These are phyloP conservation scores for Blastocystis sp. DNA, from an alignment of 352 stramenopile genomes.

Conservation along the genomic window DNA sequence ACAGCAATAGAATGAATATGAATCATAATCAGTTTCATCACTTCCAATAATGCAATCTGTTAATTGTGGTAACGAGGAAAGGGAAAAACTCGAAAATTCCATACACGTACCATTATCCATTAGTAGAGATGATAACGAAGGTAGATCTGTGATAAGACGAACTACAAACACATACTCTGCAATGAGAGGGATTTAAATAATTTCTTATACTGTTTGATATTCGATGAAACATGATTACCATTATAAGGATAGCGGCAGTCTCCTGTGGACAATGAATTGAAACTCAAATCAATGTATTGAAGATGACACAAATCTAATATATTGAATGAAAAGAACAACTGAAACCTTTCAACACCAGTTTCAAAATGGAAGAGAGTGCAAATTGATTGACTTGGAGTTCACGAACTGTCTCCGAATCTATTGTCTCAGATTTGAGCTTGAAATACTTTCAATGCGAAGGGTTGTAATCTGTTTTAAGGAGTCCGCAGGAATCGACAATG, in stretches of 20 bases:
- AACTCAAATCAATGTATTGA: conserved; percentile 21
- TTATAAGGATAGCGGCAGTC: conserved; percentile 32
- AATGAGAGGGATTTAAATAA: not conserved
- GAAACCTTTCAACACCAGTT: not conserved
- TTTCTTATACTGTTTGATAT: not conserved
- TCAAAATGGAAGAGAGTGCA: not conserved
- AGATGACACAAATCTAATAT: not conserved
- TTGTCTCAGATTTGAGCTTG: not conserved
- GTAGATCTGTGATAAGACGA: not conserved
- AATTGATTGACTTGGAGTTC: not conserved
- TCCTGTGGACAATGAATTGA: not conserved
- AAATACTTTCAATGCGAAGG: not conserved
- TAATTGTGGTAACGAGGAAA: not conserved
- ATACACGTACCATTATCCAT: conserved; percentile 45
- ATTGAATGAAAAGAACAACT: not conserved
- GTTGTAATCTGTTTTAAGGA: not conserved
- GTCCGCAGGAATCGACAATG: not conserved
- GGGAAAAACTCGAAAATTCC: not conserved
- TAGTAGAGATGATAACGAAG: not conserved
- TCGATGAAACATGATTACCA: not conserved
- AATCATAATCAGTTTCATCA: conserved; percentile 35
- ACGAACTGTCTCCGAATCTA: not conserved
- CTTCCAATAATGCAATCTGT: conserved; percentile 51
- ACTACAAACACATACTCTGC: not conserved
- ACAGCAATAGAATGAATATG: conserved; percentile 54